Evolutionary conservation across 2,329 filamentous ascomycete species (phyloP).

Genomic region (Colletotrichum coccodes): DNA sequence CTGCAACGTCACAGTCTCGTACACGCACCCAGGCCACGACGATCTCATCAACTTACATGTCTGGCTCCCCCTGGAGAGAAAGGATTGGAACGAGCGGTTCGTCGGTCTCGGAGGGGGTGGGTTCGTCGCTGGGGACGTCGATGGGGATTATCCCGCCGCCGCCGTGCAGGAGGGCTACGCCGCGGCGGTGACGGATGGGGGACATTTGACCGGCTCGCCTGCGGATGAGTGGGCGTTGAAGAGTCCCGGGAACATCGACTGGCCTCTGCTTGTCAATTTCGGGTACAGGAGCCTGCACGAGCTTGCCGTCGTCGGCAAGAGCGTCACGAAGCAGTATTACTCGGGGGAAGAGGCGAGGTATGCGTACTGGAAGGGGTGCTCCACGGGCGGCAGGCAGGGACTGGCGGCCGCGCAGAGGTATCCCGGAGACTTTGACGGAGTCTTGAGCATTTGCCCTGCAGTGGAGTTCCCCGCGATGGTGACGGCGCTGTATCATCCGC

Average conservation of each 20-base stretch:
- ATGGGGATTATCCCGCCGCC: not conserved
- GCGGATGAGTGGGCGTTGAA: conserved; percentile 32
- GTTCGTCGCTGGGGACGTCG: conserved; percentile 1
- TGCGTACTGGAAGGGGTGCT: conserved; percentile 67
- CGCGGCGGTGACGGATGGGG: conserved; percentile 37
- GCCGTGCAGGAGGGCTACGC: conserved; percentile 48
- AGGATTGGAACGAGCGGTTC: conserved; percentile 33
- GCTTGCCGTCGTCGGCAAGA: conserved; percentile 59
- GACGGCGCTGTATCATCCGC: not conserved
- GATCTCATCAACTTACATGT: conserved; percentile 18
- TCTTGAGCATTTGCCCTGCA: conserved; percentile 60
- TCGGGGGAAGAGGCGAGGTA: conserved; percentile 46
- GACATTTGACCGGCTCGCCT: conserved; percentile 23
- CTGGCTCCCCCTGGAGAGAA: conserved; percentile 24
- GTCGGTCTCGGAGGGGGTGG: conserved; percentile 34
- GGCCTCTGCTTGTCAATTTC: not conserved
- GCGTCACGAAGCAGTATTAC: conserved; percentile 58
- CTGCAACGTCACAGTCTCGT: conserved; percentile 35
- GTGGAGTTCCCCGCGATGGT: conserved; percentile 35
- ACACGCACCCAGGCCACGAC: conserved; percentile 17
- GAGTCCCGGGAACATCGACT: conserved; percentile 22
- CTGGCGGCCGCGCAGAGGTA: conserved; percentile 63
- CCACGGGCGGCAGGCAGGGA: conserved; percentile 68
- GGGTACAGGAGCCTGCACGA: conserved; percentile 13
- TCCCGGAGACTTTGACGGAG: conserved; percentile 67